These are phyloP conservation scores for Boletus fagicola DNA, from an alignment of 768 basidiomycete species.

Conservation along the genomic window DNA sequence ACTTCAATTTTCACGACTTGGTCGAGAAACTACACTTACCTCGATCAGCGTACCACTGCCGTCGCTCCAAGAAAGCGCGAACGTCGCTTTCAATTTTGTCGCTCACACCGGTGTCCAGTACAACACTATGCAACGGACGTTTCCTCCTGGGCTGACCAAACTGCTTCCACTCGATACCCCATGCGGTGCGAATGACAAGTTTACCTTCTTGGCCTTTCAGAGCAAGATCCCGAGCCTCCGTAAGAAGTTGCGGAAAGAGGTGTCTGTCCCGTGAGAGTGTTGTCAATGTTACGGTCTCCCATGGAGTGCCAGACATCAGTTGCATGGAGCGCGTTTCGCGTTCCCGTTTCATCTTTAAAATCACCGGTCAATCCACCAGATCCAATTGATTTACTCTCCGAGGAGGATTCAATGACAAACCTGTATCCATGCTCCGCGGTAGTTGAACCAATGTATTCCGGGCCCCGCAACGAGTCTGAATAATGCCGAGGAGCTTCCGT, in stretches of 20 bases:
- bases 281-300: constrained; percentile 96
- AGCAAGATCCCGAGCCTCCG: constrained; percentile 88
- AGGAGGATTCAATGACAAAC: constrained; percentile 37
- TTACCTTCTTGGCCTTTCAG: constrained; percentile 87
- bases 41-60: constrained; percentile 95
- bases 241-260: constrained; percentile 76
- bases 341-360: constrained; percentile 82
- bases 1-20: constrained; percentile 3
- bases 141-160: constrained; percentile 91
- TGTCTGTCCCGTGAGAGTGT: constrained; percentile 83
- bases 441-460: constrained; percentile 90
- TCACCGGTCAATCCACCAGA: background rate
- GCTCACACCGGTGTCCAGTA: constrained; percentile 78
- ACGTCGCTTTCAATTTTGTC: constrained; percentile 82
- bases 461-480: constrained; percentile 97
- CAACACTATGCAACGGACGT: constrained; percentile 84
- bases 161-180: constrained; percentile 95
- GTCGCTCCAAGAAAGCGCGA: constrained; percentile 74
- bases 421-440: constrained; percentile 94
- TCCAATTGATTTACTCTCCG: background rate
- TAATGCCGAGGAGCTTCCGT: constrained; percentile 84
- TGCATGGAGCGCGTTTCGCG: constrained; percentile 92
- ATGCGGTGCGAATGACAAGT: constrained; percentile 93
- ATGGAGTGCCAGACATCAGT: constrained; percentile 86
- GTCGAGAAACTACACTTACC: constrained; percentile 47